phyloP scores from a whole-genome alignment of 1,139 yeast genomes.

The Suhomyces taliae region DNA sequence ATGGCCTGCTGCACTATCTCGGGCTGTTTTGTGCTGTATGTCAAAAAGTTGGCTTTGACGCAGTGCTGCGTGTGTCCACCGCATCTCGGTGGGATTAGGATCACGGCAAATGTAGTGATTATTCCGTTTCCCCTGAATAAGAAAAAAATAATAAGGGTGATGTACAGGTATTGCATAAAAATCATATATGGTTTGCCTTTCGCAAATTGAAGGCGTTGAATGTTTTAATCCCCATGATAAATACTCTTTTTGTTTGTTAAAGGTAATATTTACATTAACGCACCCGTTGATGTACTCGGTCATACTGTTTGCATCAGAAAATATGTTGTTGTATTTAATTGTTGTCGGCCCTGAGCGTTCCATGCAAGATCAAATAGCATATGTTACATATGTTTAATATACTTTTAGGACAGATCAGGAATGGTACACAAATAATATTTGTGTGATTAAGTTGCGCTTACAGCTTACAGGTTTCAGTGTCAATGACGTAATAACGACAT shows the following conservation, averaged over 20 bases:
- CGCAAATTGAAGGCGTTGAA: neutral
- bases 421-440: neutral
- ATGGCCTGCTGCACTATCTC: neutral
- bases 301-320: no score
- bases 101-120: neutral
- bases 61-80: neutral
- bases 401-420: neutral
- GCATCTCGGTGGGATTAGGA: neutral
- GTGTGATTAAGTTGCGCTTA: neutral
- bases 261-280: no score
- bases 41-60: neutral
- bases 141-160: slow-evolving; percentile 7
- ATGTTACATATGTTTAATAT: no score
- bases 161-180: neutral
- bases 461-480: neutral
- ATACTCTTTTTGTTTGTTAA: no score
- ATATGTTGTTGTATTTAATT: no score
- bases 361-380: neutral
- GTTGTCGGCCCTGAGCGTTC: neutral
- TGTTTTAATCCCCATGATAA: no score
- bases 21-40: no score
- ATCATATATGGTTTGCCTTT: neutral
- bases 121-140: slow-evolving; percentile 8
- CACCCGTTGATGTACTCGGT: no score
- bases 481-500: neutral